Base-by-base conservation (phyloP, 306 rosid genomes). In the Cercis canadensis region DNA sequence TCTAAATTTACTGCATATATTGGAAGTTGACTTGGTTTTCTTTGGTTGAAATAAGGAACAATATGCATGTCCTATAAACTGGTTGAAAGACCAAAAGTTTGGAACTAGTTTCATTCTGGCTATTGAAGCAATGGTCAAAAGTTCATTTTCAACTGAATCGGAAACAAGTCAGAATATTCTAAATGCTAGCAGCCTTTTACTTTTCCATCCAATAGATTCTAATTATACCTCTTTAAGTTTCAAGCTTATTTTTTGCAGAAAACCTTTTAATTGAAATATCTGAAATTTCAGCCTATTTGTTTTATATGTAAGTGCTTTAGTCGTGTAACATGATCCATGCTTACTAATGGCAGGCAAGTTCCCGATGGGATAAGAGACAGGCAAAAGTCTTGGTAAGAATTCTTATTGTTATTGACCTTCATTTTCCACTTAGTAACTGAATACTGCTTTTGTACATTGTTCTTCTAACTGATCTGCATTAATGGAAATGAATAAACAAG, bases 351-450 rank as follows among this genome's bases (percentile, higher is more conserved):
- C 91, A 94, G 99, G 99, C 99, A 57, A 89, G 86, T 83, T 52
- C 90, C 31, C 76, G 99, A 21, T 94, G 99, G 99, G 92, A 91
- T 53, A 91, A 91, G 89, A 84, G 97, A 86, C 99, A 94, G 77
- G 87, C 92, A 62, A 87, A 83, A 75, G 96, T 91, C 74, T 69
- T 89, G 91, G 99, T 94, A 84, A 18, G 80, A 72, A 72, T 54
- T 81, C 77, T 15, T 41, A 43, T 21, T 67, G 65, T 50, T 70
- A 43, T 18, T 50, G 46, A 14, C 58, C 31, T 40, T 60, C 41
- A 5, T 14, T 44, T 62, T 58, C 5, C 7, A 4, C 37, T 67
- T 34, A 52, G 0, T 18, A 57, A 33, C 45, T 14, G n/a, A 40
- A 17, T 45, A 63, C 67, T 64, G 47, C 70, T 49, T 47, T 37